These are phyloP conservation scores for Boletus hoseneyae DNA, from an alignment of 1,284 basidiomycete genomes.

Conservation along the genomic window DNA sequence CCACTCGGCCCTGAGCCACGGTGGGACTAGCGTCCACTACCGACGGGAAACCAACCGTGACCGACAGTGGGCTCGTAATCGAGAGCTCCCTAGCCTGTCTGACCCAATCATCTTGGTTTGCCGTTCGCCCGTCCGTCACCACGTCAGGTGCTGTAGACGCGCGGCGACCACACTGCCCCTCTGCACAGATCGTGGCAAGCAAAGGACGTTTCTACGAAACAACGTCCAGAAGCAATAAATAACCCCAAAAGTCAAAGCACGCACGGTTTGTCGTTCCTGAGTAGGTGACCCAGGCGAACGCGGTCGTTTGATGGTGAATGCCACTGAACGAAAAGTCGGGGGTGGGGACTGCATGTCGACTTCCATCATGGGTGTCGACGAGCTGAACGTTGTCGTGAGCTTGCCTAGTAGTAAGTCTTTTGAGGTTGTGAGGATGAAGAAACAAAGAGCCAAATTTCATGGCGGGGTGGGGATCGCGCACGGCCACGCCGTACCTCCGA, in stretches of 20 bases:
- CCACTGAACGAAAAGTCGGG: conserved; percentile 31
- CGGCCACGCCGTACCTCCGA: conserved; percentile 17
- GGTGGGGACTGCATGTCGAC: conserved; percentile 48
- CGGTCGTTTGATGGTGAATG: conserved; percentile 45
- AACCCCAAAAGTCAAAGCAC: conserved; percentile 16
- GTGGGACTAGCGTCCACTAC: conserved; percentile 2
- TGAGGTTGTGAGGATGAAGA: not conserved
- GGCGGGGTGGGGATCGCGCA: conserved; percentile 3
- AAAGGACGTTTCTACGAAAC: conserved; percentile 52
- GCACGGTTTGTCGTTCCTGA: conserved; percentile 50
- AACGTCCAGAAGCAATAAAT: not conserved
- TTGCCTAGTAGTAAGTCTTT: not conserved
- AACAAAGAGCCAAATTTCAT: conserved; percentile 4
- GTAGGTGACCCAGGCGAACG: conserved; percentile 52
- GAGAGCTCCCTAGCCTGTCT: conserved; percentile 55
- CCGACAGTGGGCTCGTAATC: conserved; percentile 50
- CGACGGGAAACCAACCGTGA: conserved; percentile 13
- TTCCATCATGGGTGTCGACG: conserved; percentile 38
- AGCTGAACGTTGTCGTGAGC: not conserved
- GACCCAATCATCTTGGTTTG: conserved; percentile 64
- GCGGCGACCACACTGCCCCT: conserved; percentile 16
- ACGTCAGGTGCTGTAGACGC: conserved; percentile 17
- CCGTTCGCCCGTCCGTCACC: conserved; percentile 33
- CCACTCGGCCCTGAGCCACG: conserved; percentile 17
- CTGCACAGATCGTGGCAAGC: conserved; percentile 36